A percentile compares a stretch with the other conserved stretches of the same genome.
phyloP scores from a whole-genome alignment of 2,329 filamentous ascomycete genomes.

The Tetracladium maxilliforme region DNA sequence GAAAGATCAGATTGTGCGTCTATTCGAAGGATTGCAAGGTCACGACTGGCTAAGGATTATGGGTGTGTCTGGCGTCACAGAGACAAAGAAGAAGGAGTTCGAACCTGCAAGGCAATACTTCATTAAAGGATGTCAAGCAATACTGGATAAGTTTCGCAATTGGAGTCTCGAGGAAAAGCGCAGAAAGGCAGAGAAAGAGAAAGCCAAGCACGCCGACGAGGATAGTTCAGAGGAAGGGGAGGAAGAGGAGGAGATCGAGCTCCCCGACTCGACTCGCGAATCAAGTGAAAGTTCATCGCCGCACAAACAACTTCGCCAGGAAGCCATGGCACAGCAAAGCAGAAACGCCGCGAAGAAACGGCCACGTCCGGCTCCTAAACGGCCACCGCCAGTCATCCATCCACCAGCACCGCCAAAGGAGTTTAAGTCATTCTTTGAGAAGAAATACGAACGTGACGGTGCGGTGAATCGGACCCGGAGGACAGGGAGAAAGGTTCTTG shows the following conservation, averaged over 20 bases:
- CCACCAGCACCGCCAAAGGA: constrained; percentile 26
- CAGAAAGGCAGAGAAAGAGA: constrained; percentile 62
- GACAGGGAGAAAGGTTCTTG: constrained; percentile 53
- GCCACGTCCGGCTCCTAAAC: constrained; percentile 14
- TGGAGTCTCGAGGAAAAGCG: constrained; percentile 89
- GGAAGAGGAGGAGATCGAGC: constrained; percentile 22
- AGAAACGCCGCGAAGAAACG: constrained; percentile 16
- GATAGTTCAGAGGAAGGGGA: constrained; percentile 29
- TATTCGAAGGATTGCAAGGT: constrained; percentile 72
- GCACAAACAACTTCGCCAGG: constrained; percentile 64
- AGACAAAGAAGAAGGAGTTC: constrained; percentile 73
- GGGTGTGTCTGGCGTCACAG: constrained; percentile 53
- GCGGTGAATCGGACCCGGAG: constrained; percentile 56
- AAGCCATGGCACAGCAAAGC: constrained; percentile 45
- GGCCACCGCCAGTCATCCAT: constrained; percentile 1
- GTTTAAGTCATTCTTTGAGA: constrained; percentile 85
- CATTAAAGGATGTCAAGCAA: constrained; percentile 63
- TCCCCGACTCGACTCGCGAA: constrained; percentile 6
- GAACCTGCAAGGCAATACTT: constrained; percentile 78
- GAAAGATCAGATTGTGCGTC: constrained; percentile 46
- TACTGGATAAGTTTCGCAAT: constrained; percentile 73
- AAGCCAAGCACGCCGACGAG: too few relatives aligned
- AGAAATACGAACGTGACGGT: constrained; percentile 56
- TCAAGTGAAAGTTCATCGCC: constrained; percentile 20
- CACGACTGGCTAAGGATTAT: constrained; percentile 89